Evolutionary conservation across 2,329 filamentous ascomycete genomes (phyloP).

Genomic region (Nemania sp.): DNA sequence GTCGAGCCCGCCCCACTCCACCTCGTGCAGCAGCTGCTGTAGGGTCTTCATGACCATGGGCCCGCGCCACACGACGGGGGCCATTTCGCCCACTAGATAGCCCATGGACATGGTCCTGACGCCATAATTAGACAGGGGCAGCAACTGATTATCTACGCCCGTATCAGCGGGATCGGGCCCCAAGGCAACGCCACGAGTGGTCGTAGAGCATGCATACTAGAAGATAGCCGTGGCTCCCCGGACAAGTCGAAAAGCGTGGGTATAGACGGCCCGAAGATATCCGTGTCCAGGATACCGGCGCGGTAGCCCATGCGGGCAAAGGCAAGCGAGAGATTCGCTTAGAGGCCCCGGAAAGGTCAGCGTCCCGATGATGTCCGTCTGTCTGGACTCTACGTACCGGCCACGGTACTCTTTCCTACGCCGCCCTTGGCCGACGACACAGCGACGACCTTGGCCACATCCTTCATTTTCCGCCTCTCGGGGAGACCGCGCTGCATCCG

Average conservation of each 20-base stretch:
- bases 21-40: slow-evolving; percentile 92
- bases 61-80: slow-evolving; percentile 91
- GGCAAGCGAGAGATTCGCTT: slow-evolving; percentile 81
- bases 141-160: slow-evolving; percentile 70
- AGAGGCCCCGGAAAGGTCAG: not conserved
- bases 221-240: slow-evolving; percentile 76
- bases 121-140: slow-evolving; percentile 92
- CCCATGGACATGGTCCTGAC: slow-evolving; percentile 99
- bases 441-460: slow-evolving; percentile 92
- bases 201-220: slow-evolving; percentile 53
- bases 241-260: slow-evolving; percentile 85
- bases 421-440: slow-evolving; percentile 97
- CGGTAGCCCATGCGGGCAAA: slow-evolving; percentile 82
- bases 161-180: not conserved
- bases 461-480: slow-evolving; percentile 75
- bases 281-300: slow-evolving; percentile 88
- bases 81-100: slow-evolving; percentile 78
- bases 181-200: not conserved
- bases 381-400: slow-evolving; percentile 57
- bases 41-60: slow-evolving; percentile 98
- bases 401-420: slow-evolving; percentile 95
- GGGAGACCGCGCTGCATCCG: slow-evolving; percentile 82
- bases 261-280: slow-evolving; percentile 95
- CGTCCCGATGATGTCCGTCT: not conserved
- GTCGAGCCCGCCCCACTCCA: slow-evolving; percentile 90